Evolutionary conservation across 2,329 filamentous ascomycete genomes (phyloP).

Genomic region (Nemania serpens): DNA sequence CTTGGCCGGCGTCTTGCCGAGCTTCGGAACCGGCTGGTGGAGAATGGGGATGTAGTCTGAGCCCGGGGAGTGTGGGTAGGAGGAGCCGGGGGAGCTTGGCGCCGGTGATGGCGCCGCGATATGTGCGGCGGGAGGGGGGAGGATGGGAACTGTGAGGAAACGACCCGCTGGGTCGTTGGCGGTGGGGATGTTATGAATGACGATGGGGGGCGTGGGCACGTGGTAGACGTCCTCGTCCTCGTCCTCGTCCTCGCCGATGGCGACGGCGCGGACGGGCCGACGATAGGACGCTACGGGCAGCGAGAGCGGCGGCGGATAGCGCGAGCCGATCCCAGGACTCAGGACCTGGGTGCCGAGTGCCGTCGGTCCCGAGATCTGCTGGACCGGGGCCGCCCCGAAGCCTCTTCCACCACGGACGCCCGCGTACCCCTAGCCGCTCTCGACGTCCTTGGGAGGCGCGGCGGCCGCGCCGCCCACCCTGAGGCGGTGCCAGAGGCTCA

Average conservation of each 20-base stretch:
- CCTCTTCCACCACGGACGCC: conserved; percentile 44
- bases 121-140: conserved; percentile 6
- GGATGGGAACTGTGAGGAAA: conserved; percentile 18
- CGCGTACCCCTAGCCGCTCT: conserved; percentile 52
- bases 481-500: conserved; percentile 66
- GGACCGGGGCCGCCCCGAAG: conserved; percentile 19
- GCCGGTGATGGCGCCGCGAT: conserved; percentile 10
- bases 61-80: conserved; percentile 20
- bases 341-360: conserved; percentile 37
- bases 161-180: conserved; percentile 18
- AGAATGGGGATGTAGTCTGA: conserved; percentile 39
- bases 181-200: conserved; percentile 19
- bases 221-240: conserved; percentile 30
- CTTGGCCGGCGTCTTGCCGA: conserved; percentile 19
- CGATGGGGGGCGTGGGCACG: conserved; percentile 31
- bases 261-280: conserved; percentile 32
- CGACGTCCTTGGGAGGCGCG: conserved; percentile 53
- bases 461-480: conserved; percentile 45
- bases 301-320: conserved; percentile 31
- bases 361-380: conserved; percentile 33
- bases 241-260: conserved; percentile 29
- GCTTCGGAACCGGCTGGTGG: conserved; percentile 30
- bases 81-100: conserved; percentile 10
- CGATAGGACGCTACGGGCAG: conserved; percentile 35
- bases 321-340: conserved; percentile 29